Percentiles rank a stretch among this genome's conserved stretches.
Conservation (phyloP, 1,284 basidiomycete species). For the Cerrena zonata region DNA sequence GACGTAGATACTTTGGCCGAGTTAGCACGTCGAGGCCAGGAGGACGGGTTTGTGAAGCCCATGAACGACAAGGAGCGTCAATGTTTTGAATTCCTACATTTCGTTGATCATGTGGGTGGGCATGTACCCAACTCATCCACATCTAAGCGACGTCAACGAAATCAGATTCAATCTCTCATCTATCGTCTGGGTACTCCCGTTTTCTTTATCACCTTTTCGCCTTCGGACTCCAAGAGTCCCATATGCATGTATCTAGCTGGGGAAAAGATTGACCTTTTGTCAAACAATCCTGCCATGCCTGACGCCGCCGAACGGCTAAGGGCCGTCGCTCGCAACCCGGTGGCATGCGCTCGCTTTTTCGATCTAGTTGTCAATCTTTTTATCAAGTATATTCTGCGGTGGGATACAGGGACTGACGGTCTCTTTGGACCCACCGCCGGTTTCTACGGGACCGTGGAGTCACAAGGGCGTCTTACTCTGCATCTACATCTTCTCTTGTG, state of each 20-base stretch:
- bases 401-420: constrained; percentile 15
- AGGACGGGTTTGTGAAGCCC: constrained; percentile 21
- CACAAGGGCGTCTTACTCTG: constrained; percentile 29
- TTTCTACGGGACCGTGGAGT: constrained; percentile 33
- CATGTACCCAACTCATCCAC: constrained; percentile 29
- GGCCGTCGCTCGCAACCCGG: constrained; percentile 23
- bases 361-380: constrained; percentile 18
- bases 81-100: constrained; percentile 30
- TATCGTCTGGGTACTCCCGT: constrained; percentile 26
- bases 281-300: constrained; percentile 8
- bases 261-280: background rate
- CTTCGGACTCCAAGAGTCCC: background rate
- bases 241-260: background rate
- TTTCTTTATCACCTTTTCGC: constrained; percentile 27
- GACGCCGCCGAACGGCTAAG: constrained; percentile 10
- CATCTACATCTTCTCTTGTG: constrained; percentile 31
- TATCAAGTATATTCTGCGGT: constrained; percentile 28
- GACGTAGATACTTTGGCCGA: constrained; percentile 19
- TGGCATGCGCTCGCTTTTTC: constrained; percentile 16
- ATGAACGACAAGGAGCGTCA: constrained; percentile 27
- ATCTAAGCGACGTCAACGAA: constrained; percentile 23
- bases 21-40: constrained; percentile 19
- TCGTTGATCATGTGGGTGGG: constrained; percentile 29
- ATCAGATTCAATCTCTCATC: constrained; percentile 35
- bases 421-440: constrained; percentile 25